Evolutionary conservation across 2,329 filamentous ascomycete species (phyloP), one percentile per base, ranked within the genome.

Genomic region (Xylariales sp.): DNA sequence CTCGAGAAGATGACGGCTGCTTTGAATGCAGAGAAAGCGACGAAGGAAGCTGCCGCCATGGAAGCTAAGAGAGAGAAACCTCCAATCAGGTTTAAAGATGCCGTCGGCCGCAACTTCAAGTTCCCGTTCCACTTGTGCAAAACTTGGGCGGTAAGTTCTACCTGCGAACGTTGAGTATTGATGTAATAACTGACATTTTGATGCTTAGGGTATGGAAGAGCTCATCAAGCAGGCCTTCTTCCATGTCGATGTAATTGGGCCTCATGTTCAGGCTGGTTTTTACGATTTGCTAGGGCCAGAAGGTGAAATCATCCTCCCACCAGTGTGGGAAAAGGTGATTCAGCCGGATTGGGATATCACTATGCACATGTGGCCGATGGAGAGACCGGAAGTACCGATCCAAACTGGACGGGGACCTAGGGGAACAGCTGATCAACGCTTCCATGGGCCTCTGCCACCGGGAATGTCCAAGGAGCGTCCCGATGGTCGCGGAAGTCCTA

Each of bases 21-120:
- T n/a, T n/a, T n/a, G n/a, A n/a, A n/a, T n/a, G n/a, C n/a, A n/a
- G n/a, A n/a, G n/a, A n/a, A n/a, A n/a, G n/a, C n/a, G n/a, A n/a
- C n/a, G n/a, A n/a, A n/a, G n/a, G 9, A 16, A 33, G 4, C 4
- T 33, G 3, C 31, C 2, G 31, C 12, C 15, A 18, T 16, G 11
- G 1, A 34, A 21, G 16, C 12, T 12, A 18, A 73, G 47, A 74
- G 74, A 46, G 76, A 82, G 25, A 86, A 88, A 60, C 72, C 81
- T 31, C 87, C 86, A 3, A 87, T 95, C 60, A 84, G 83, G 51
- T 95, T 95, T 68, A 94, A 94, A 64, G 90, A 96, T 59, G 89
- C 89, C 1, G 81, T 96, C n/a, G 87, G 88, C 22, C 77, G 90
- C 50, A 95, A 94, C 62, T 96, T 94, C 61, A 91, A 80, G 63